phyloP scores from a whole-genome alignment of 257 asterid genomes.

The Dorcoceras hygrometricum region DNA sequence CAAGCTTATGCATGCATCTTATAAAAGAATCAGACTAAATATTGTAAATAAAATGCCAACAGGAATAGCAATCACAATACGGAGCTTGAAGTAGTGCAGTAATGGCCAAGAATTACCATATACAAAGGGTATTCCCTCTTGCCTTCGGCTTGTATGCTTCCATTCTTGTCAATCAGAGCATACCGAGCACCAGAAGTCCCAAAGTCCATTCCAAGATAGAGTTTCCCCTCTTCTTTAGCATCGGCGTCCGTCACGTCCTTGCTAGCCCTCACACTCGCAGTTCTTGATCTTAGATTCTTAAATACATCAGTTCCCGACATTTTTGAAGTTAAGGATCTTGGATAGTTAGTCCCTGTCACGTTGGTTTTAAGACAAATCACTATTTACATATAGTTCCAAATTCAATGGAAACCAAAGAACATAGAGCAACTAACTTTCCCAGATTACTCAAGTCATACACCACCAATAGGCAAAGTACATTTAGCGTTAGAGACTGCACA shows the following conservation, averaged over 20 bases:
- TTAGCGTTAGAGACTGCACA: not conserved
- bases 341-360: conserved; percentile 22
- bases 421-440: not conserved
- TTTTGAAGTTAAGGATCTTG: conserved; percentile 27
- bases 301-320: conserved; percentile 21
- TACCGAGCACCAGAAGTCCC: conserved; percentile 96
- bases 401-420: conserved; percentile 8
- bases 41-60: conserved; percentile 4
- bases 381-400: not conserved
- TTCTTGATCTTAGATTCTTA: conserved; percentile 29
- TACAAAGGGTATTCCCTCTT: conserved; percentile 71
- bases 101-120: conserved; percentile 39
- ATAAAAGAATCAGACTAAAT: conserved; percentile 11
- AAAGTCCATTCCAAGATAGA: conserved; percentile 91
- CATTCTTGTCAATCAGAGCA: conserved; percentile 59
- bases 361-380: not conserved
- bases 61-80: not conserved
- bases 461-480: not conserved
- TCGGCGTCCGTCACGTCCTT: conserved; percentile 25
- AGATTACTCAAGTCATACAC: not conserved
- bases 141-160: conserved; percentile 56
- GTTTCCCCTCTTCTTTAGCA: conserved; percentile 37
- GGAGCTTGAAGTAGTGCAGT: conserved; percentile 4
- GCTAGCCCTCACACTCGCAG: conserved; percentile 27
- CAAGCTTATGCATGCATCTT: conserved; percentile 35